phyloP scores from a whole-genome alignment of 169 alveolate genomes.

The Eimeria maxima region DNA sequence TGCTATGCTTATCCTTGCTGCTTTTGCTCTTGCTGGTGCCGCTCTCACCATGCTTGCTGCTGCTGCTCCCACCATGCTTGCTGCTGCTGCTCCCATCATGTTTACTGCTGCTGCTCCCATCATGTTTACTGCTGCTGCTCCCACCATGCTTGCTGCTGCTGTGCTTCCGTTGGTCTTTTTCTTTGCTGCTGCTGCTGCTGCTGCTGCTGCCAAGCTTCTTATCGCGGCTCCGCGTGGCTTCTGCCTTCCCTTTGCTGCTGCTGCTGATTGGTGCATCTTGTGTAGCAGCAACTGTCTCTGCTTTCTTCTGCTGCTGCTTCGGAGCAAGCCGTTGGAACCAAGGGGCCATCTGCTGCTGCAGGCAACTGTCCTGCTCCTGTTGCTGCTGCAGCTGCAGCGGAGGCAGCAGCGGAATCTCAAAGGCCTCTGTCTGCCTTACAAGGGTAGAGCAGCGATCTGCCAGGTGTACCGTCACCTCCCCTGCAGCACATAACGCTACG shows the following conservation, averaged over 20 bases:
- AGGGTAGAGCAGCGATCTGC: slow-evolving; percentile 40
- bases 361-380: slow-evolving; percentile 4
- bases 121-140: no score
- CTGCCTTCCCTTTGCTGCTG: slow-evolving; percentile 17
- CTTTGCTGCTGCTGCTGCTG: not conserved
- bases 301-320: not conserved
- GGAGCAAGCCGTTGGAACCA: not conserved
- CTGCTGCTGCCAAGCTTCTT: not conserved
- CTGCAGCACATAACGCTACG: slow-evolving; percentile 19
- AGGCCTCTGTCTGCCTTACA: not conserved
- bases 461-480: slow-evolving; percentile 61
- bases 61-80: not conserved
- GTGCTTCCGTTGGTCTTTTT: not conserved
- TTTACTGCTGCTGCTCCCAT: no score
- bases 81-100: not conserved
- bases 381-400: slow-evolving; percentile 46
- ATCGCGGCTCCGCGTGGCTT: slow-evolving; percentile 11
- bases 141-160: not conserved
- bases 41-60: not conserved
- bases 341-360: slow-evolving; percentile 12
- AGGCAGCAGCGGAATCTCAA: slow-evolving; percentile 56
- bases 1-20: not conserved
- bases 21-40: slow-evolving; percentile 33
- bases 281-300: not conserved
- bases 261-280: not conserved